Percentiles rank a stretch among this genome's conserved stretches.
Conservation (phyloP, 2,329 filamentous ascomycete genomes). For the Trichoderma semiorbis region DNA sequence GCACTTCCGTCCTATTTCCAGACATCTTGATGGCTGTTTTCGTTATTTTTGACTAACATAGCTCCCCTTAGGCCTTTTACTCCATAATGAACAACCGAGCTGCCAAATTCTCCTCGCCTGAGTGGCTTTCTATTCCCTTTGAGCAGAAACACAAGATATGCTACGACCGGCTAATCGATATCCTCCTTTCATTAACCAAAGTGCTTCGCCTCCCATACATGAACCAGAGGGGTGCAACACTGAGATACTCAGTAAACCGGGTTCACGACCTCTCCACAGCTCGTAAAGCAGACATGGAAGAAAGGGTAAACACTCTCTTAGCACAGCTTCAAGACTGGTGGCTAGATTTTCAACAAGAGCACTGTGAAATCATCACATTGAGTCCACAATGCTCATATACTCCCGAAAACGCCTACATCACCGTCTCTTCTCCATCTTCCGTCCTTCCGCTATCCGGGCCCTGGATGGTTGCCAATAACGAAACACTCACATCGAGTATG, state of each 20-base stretch:
- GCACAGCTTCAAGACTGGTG: background rate
- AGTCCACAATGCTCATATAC: background rate
- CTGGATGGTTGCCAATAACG: constrained; percentile 5
- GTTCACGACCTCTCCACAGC: constrained; percentile 3
- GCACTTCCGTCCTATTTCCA: background rate
- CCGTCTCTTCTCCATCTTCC: background rate
- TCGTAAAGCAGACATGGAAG: constrained; percentile 8
- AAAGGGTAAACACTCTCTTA: background rate
- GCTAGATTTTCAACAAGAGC: background rate
- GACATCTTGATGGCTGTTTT: background rate
- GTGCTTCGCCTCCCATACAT: background rate
- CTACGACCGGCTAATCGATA: constrained; percentile 1
- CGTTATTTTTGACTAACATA: background rate
- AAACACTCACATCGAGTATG: constrained; percentile 5
- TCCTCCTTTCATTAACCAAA: constrained; percentile 3
- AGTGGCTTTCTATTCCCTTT: constrained; percentile 11
- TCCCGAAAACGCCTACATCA: background rate
- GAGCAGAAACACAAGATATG: constrained; percentile 5
- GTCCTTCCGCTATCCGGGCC: background rate
- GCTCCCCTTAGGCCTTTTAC: background rate
- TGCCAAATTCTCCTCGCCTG: background rate
- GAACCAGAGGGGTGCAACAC: background rate
- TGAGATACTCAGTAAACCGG: background rate
- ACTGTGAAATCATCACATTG: background rate
- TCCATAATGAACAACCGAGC: constrained; percentile 13